phyloP scores from a whole-genome alignment of 1,284 basidiomycete genomes.

The Austroboletus rostrupii region DNA sequence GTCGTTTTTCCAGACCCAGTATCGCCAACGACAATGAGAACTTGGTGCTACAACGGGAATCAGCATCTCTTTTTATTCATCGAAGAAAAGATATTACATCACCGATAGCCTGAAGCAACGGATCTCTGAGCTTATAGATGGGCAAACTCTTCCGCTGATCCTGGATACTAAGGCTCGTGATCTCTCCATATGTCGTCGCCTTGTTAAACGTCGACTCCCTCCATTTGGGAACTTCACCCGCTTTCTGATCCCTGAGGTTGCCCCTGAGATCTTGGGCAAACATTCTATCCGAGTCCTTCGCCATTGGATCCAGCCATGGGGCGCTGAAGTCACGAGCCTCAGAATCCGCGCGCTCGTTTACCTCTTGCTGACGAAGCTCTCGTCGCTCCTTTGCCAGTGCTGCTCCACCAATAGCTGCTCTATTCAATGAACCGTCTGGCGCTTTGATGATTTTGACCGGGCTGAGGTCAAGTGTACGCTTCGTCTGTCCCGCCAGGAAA shows the following conservation, averaged over 20 bases:
- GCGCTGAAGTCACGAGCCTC: slow-evolving; percentile 90
- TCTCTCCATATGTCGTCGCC: slow-evolving; percentile 93
- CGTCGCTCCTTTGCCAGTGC: slow-evolving; percentile 92
- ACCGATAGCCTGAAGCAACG: slow-evolving; percentile 85
- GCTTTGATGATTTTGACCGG: slow-evolving; percentile 97
- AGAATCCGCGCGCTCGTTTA: slow-evolving; percentile 91
- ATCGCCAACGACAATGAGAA: slow-evolving; percentile 92
- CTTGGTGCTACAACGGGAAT: slow-evolving; percentile 73
- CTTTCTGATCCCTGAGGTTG: slow-evolving; percentile 77
- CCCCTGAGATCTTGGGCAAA: slow-evolving; percentile 95
- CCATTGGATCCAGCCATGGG: slow-evolving; percentile 98
- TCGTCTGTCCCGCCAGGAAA: slow-evolving; percentile 95
- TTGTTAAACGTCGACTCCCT: slow-evolving; percentile 93
- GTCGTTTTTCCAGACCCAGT: slow-evolving; percentile 94
- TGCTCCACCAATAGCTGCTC: slow-evolving; percentile 91
- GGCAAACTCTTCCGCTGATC: slow-evolving; percentile 91
- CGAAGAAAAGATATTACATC: slow-evolving; percentile 54
- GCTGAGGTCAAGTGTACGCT: slow-evolving; percentile 90
- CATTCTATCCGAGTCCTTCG: slow-evolving; percentile 77
- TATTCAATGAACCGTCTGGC: slow-evolving; percentile 91
- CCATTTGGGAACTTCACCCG: slow-evolving; percentile 85
- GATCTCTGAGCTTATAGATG: slow-evolving; percentile 94
- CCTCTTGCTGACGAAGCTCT: slow-evolving; percentile 92
- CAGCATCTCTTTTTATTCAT: slow-evolving; percentile 14
- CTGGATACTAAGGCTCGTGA: slow-evolving; percentile 87